Base-by-base conservation (phyloP, 1,284 basidiomycete species). In the Leccinum subspadiceum region DNA sequence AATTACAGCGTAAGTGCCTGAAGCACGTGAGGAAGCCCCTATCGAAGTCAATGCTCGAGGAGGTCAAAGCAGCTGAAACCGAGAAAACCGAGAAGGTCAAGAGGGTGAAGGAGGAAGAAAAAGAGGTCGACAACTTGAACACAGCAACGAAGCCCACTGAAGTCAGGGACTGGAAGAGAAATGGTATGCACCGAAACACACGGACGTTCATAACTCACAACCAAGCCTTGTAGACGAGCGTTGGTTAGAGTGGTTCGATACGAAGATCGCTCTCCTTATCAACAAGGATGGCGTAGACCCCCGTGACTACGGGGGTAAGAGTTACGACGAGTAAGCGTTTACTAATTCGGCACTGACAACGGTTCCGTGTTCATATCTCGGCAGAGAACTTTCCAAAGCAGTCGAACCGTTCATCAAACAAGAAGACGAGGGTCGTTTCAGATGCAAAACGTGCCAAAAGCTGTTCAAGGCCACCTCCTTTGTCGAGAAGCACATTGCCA, bases 391-490 rank as follows among this genome's bases (percentile, higher is more conserved):
- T 49, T 82, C 84, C 57, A 92, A 87, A 70, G 84, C 85, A 24
- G 86, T 87, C 22, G 90, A 90, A 62, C 87, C 85, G 2, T 82
- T 84, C 71, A 85, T 97, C 72, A 96, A 95, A 76, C 91, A 95
- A 73, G 96, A 98, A 76, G 95, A 96, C 64, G 92, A 94, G 75
- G 92, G 90, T 68, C 97, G 96, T 73, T 97, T 93, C 78, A 84
- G 96, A 65, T 98, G 95, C 79, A 95, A 93, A 78, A 90, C 89
- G 54, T 98, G 95, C 75, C 86, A 87, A 75, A 98, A 98, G 78
- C 81, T 98, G 15, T 98, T 98, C 86, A 95, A 94, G 73, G 96
- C 94, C 4, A 90, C 92, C 22, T 87, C 94, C 48, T 98, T 96
- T 76, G 91, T 98, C 56, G 93, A 96, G 78, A 98, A 98, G 78